Evolutionary conservation across 768 basidiomycete species (phyloP).

Genomic region (Pleurotus sapidus): DNA sequence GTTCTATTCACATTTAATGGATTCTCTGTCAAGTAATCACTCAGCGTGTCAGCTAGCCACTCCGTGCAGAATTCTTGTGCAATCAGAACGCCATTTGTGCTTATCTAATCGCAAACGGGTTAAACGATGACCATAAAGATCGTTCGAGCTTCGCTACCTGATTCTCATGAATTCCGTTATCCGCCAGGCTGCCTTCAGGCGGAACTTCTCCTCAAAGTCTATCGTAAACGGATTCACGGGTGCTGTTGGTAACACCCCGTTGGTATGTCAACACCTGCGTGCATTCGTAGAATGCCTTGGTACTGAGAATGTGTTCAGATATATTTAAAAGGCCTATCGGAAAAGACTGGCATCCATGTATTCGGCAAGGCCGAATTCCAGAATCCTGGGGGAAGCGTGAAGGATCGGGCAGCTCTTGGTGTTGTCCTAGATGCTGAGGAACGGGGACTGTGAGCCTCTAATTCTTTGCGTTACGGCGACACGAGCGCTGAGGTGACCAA

Average conservation of each 20-base stretch:
- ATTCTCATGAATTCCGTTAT: slow-evolving; percentile 31
- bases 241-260: slow-evolving; percentile 90
- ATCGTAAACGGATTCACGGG: slow-evolving; percentile 79
- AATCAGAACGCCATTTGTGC: background rate
- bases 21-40: slow-evolving; percentile 18
- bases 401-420: slow-evolving; percentile 94
- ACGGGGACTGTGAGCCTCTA: slow-evolving; percentile 59
- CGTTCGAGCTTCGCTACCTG: slow-evolving; percentile 8
- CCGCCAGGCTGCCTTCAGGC: slow-evolving; percentile 23
- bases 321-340: slow-evolving; percentile 75
- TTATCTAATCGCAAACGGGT: background rate
- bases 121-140: background rate
- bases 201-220: slow-evolving; percentile 35
- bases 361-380: slow-evolving; percentile 98
- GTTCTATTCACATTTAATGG: slow-evolving; percentile 24
- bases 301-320: slow-evolving; percentile 50
- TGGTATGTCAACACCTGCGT: slow-evolving; percentile 46
- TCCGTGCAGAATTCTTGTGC: background rate
- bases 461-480: background rate
- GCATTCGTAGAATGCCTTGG: background rate
- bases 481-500: too few relatives aligned
- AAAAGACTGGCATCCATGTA: slow-evolving; percentile 79
- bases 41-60: slow-evolving; percentile 32
- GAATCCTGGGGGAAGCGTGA: slow-evolving; percentile 97
- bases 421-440: slow-evolving; percentile 85